Evolutionary conservation across 805 yeast genomes (phyloP), one percentile per base, ranked within the genome.

Genomic region (Sugiyamaella lignohabitans): DNA sequence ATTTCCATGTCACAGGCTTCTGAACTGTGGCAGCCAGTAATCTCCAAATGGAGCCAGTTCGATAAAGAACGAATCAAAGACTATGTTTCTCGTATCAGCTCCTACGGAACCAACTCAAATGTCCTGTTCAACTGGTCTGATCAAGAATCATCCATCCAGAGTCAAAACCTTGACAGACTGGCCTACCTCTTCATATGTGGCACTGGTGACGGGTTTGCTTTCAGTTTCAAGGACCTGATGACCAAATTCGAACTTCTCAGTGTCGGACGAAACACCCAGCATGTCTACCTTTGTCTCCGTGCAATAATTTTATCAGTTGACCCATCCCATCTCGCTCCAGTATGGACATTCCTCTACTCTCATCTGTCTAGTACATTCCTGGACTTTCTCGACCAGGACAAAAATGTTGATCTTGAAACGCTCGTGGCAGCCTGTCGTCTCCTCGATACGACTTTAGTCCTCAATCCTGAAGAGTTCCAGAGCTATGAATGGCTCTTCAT

Each of bases 401-500:
- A 46, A 39, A 32, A 46, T 29, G 2, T 45, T 11, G 54, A 50
- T 5, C 42, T 56, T 16, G 44, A 43, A 10, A 47, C 53, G 17
- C 29, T 55, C 5, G 45, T 82, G 29, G 75, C 76, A 47, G 84
- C 83, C 0, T 82, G 87, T 57, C 91, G 89, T 62, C 67, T 93
- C 14, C 67, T 93, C 40, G 98, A 91, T 59, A 73, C 84, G 24
- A 62, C 88, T 19, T 61, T 91, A 18, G 70, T 83, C 1, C 55
- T 88, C 47, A 78, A 80, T 32, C 73, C 74, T 37, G 97, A 89
- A 59, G 95, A 87, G 48, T 73, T 91, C 70, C 82, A 80, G 64
- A 59, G 78, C 63, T 60, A 65, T 65, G 93, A 87, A 57, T 91
- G 98, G 98, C 68, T 93, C 1, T 93, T 87, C 59, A 76, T 91